Conservation (phyloP, 352 stramenopile genomes). For the Phytopythium cucurbitacearum region DNA sequence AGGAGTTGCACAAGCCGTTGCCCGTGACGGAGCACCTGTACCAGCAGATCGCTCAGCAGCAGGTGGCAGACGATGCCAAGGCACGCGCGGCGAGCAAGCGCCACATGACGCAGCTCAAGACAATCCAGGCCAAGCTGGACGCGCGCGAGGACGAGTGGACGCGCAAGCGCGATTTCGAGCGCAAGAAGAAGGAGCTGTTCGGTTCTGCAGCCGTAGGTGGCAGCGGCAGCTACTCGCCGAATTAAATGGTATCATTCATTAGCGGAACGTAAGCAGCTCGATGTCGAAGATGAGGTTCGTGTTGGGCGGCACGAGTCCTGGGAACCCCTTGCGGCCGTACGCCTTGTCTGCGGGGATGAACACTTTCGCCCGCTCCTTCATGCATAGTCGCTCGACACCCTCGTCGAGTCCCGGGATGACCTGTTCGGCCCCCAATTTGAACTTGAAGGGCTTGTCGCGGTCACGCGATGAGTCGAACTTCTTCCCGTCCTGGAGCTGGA, state of each 20-base stretch:
- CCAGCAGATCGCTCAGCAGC: conserved; percentile 14
- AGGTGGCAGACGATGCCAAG: conserved; percentile 27
- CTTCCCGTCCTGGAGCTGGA: conserved; percentile 63
- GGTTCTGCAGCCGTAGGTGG: conserved; percentile 1
- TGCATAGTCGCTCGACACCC: conserved; percentile 73
- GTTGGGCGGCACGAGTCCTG: conserved; percentile 87
- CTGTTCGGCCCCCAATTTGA: conserved; percentile 85
- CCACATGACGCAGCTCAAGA: conserved; percentile 45
- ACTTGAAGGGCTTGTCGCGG: conserved; percentile 87
- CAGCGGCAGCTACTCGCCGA: neutral
- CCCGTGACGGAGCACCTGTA: conserved; percentile 42
- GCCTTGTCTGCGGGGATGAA: conserved; percentile 85
- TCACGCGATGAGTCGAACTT: conserved; percentile 76
- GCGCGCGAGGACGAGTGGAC: conserved; percentile 29
- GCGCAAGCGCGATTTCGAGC: conserved; percentile 55
- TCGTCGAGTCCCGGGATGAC: conserved; percentile 87
- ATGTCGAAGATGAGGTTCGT: conserved; percentile 92
- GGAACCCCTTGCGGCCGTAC: conserved; percentile 83
- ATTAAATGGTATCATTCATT: neutral
- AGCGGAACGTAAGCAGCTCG: conserved; percentile 86
- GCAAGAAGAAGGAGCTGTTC: conserved; percentile 63
- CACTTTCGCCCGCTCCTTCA: conserved; percentile 85
- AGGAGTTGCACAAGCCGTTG: conserved; percentile 52
- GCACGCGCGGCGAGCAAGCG: conserved; percentile 20
- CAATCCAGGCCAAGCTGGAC: conserved; percentile 51